Evolutionary conservation across 2,329 filamentous ascomycete species (phyloP), one percentile per base, ranked within the genome.

Genomic region (Sporothrix schenckii): DNA sequence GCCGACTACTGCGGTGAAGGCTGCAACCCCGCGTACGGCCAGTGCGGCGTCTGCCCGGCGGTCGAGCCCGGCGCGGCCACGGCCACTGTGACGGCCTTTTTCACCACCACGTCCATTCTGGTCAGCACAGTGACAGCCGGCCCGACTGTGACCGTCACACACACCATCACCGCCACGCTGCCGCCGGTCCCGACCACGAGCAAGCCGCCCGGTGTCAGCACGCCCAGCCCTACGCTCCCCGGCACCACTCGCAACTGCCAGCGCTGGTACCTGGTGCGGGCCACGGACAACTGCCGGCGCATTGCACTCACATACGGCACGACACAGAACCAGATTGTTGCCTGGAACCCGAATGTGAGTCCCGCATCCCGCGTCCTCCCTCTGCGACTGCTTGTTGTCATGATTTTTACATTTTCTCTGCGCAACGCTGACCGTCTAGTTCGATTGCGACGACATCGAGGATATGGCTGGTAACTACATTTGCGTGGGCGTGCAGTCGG

Each of bases 1-100:
- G 34, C 63, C 50, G 73, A 69, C 10, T 73, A 73, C 69, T 74
- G 73, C 41, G 73, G 71, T 16, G 66, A 68, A n/a, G 72, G 72
- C 47, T 74, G 73, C 66, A 72, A 73, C 21, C 66, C 69, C 6
- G 72, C 63, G 1, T 73, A 69, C 27, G 73, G 73, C 14, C 39
- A 61, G 14, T 74, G 73, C 60, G 67, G 70, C 2, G 11, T 68
- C 11, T 70, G 72, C 44, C 61, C 58, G 5, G 56, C 68, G 5
- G 47, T 21, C 1, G 27, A 27, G 3, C 39, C 58, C 11, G 58
- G 58, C 13, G 7, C 58, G 21, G 65, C 60, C 10, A 60, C 67
- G 9, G 21, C 58, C 4, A 72, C 70, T 11, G 70, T 68, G 3
- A 69, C 70, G 19, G 44, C 49, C 14, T 47, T 63, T 16, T 52